Percentiles rank a stretch among this genome's conserved stretches.
Conservation (phyloP, 768 basidiomycete species). For the Leccinum broughii region DNA sequence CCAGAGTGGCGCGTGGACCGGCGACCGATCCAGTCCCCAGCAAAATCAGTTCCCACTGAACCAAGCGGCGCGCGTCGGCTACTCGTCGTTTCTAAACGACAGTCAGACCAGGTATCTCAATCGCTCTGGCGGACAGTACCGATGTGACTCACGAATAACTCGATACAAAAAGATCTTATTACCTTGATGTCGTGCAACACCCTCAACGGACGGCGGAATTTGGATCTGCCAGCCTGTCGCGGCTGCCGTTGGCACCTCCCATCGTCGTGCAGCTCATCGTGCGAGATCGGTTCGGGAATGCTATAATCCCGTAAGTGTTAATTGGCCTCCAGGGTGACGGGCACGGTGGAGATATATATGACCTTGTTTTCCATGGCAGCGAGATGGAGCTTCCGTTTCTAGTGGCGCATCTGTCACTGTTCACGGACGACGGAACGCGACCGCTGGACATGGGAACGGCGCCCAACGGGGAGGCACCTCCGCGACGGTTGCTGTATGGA, state of each 20-base stretch:
- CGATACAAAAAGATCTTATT: slow-evolving; percentile 55
- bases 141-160: slow-evolving; percentile 19
- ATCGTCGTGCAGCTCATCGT: slow-evolving; percentile 79
- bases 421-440: slow-evolving; percentile 63
- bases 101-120: slow-evolving; percentile 51
- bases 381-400: slow-evolving; percentile 87
- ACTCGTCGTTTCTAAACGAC: slow-evolving; percentile 58
- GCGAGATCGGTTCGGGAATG: slow-evolving; percentile 68
- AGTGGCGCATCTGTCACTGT: slow-evolving; percentile 78
- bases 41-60: slow-evolving; percentile 38
- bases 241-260: slow-evolving; percentile 82
- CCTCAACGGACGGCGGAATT: slow-evolving; percentile 83
- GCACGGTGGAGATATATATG: slow-evolving; percentile 24
- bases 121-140: slow-evolving; percentile 11
- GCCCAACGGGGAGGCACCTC: slow-evolving; percentile 41
- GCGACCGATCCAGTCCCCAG: slow-evolving; percentile 36
- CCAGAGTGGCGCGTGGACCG: slow-evolving; percentile 29
- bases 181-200: slow-evolving; percentile 84
- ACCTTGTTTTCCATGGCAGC: slow-evolving; percentile 42
- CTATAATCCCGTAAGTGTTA: slow-evolving; percentile 72
- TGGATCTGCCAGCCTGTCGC: slow-evolving; percentile 69
- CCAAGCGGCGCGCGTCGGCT: slow-evolving; percentile 52
- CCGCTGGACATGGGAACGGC: slow-evolving; percentile 65
- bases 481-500: slow-evolving; percentile 74
- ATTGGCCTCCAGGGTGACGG: slow-evolving; percentile 19